These are phyloP conservation scores for Stropharia rugosoannulata DNA, from an alignment of 768 basidiomycete species.

Conservation along the genomic window DNA sequence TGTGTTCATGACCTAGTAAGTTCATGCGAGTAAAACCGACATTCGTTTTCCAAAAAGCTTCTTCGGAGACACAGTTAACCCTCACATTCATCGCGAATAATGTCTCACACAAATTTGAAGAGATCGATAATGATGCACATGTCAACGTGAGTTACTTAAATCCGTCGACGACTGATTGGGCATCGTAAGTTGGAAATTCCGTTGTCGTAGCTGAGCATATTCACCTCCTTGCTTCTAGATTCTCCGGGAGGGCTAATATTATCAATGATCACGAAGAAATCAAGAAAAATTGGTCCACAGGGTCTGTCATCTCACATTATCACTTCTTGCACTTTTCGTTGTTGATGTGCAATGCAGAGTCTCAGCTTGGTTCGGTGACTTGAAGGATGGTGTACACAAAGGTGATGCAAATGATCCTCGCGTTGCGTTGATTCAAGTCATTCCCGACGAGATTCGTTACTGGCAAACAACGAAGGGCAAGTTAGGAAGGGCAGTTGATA, in stretches of 20 bases:
- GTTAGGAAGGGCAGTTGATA: conserved; percentile 58
- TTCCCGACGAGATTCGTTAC: conserved; percentile 80
- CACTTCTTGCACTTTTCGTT: conserved; percentile 1
- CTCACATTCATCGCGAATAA: conserved; percentile 77
- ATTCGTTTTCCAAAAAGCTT: conserved; percentile 14
- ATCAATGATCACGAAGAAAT: conserved; percentile 62
- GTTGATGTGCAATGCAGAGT: conserved; percentile 35
- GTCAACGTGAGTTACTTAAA: conserved; percentile 84
- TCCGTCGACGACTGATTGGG: conserved; percentile 72
- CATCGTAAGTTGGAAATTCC: conserved; percentile 36
- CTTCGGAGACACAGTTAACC: conserved; percentile 44
- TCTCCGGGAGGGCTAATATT: conserved; percentile 70
- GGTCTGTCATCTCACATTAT: conserved; percentile 31
- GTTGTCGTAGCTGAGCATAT: not conserved
- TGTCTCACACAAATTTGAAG: conserved; percentile 69
- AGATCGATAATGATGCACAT: conserved; percentile 71
- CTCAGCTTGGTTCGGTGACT: conserved; percentile 81
- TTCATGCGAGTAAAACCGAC: not conserved
- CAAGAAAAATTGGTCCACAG: conserved; percentile 61
- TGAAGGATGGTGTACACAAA: conserved; percentile 81
- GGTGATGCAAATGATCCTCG: conserved; percentile 82
- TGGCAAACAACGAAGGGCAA: conserved; percentile 67
- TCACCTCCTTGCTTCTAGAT: conserved; percentile 28
- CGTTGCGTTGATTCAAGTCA: conserved; percentile 74
- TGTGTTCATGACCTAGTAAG: conserved; percentile 15